Evolutionary conservation across 495 filamentous ascomycete genomes (phyloP), one percentile per base, ranked within the genome.

Genomic region (Talaromyces borbonicus): DNA sequence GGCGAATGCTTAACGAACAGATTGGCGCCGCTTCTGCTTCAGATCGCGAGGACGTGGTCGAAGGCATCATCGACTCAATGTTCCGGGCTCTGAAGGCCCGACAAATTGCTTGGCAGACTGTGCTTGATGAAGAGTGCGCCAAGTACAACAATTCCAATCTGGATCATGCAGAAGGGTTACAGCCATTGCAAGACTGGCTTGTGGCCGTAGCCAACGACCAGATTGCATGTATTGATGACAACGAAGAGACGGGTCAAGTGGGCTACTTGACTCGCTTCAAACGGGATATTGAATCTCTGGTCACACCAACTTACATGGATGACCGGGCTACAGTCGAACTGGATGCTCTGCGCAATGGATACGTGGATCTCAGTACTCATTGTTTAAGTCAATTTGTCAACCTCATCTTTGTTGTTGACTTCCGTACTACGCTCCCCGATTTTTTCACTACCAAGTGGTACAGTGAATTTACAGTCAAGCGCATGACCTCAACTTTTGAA

Each of bases 151-250:
- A 61, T 6, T 73, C 75, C 20, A 70, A 66, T 33, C 62, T 66
- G 7, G 71, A 80, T 8, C 81, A 85, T 42, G 62, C 71, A 15
- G 93, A 97, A 49, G 85, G 85, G 4, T 74, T 93, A 40, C 83
- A 86, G 55, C 61, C 79, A 7, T 63, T 95, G 25, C 87, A 95
- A 65, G 89, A 95, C 62, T 97, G 89, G 85, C 78, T 97, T 33
- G 77, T 97, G 18, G 89, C 90, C n/a, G 84, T 93, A 41, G 92
- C 92, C 49, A 99, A 97, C 64, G 92, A 99, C 63, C 92, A 99
- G 59, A 96, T 99, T 53, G 86, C 86, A 44, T 94, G 87, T 63
- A 96, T 96, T 57, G 90, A 95, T 58, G 92, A 96, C 59, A 71
- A 78, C 47, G 65, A 70, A 20, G 81, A 85, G 40, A 78, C 79